Conservation (phyloP, 306 rosid genomes). For the Cucumis melo region DNA sequence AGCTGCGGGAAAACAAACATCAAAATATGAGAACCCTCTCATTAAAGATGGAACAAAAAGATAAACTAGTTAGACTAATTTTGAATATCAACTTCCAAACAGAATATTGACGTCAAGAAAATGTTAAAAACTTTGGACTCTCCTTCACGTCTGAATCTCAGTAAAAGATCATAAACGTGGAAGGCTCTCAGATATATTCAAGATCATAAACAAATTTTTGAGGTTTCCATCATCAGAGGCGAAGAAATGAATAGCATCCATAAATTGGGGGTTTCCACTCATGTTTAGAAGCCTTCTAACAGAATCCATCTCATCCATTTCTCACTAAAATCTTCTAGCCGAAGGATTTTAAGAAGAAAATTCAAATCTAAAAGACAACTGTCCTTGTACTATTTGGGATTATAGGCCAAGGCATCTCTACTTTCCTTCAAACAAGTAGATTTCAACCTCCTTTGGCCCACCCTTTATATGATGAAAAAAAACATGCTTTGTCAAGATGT, state of each 20-base stretch:
- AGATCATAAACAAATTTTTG: background rate
- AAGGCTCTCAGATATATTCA: background rate
- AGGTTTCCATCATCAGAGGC: background rate
- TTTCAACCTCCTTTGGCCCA: background rate
- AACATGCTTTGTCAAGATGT: background rate
- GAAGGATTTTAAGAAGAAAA: background rate
- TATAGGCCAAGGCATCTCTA: background rate
- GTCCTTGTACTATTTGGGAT: background rate
- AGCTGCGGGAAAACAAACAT: background rate
- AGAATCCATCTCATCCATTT: background rate
- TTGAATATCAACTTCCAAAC: no score
- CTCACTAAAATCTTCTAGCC: background rate
- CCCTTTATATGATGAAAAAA: background rate
- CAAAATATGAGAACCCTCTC: background rate
- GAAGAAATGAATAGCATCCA: background rate
- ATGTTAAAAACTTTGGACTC: no score
- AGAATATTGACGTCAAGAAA: no score
- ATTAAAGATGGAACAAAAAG: no score
- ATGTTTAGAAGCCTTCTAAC: background rate
- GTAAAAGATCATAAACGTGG: background rate
- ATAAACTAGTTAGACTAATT: no score
- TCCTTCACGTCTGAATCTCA: background rate
- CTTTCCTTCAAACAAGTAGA: background rate
- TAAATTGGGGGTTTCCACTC: background rate
- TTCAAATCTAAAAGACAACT: background rate